Conservation (phyloP, 169 alveolate genomes). For the Cryptosporidium xiaoi region DNA sequence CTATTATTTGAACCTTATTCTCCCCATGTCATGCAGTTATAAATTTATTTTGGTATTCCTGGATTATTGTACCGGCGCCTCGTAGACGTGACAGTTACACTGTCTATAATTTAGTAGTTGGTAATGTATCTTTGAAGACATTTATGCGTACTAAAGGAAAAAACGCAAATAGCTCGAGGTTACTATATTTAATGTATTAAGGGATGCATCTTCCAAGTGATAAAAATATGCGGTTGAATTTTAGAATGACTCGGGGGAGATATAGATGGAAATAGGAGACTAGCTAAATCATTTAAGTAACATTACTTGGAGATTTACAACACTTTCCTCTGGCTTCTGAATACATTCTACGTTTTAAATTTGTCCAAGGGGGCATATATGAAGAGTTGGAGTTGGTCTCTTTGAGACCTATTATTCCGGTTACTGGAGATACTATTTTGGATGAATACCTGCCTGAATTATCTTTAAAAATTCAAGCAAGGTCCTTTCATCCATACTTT, state of each 20-base stretch:
- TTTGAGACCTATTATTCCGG: slow-evolving; percentile 27
- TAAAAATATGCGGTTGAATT: slow-evolving; percentile 63
- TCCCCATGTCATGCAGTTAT: too few species aligned
- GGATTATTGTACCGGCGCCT: slow-evolving; percentile 54
- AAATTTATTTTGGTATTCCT: background rate
- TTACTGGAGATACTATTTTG: background rate
- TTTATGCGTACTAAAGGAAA: slow-evolving; percentile 39
- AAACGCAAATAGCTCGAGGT: slow-evolving; percentile 14
- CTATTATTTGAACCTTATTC: too few species aligned
- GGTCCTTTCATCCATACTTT: too few species aligned
- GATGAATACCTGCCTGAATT: too few species aligned
- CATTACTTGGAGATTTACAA: background rate
- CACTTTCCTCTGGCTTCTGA: slow-evolving; percentile 3
- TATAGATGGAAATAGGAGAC: slow-evolving; percentile 26
- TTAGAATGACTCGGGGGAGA: slow-evolving; percentile 35
- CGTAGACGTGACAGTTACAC: slow-evolving; percentile 56
- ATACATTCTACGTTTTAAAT: slow-evolving; percentile 5
- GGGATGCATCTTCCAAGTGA: slow-evolving; percentile 54
- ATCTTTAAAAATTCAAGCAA: too few species aligned
- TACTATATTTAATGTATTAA: slow-evolving; percentile 37
- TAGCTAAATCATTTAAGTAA: background rate
- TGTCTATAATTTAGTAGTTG: slow-evolving; percentile 13
- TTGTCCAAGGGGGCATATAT: slow-evolving; percentile 73
- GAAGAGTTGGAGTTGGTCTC: slow-evolving; percentile 49
- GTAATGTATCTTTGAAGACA: slow-evolving; percentile 66